Percentiles rank a stretch among this genome's conserved stretches.
Evolutionary conservation across 257 asterid genomes (phyloP).

Genomic region (Rubia yunnanensis): DNA sequence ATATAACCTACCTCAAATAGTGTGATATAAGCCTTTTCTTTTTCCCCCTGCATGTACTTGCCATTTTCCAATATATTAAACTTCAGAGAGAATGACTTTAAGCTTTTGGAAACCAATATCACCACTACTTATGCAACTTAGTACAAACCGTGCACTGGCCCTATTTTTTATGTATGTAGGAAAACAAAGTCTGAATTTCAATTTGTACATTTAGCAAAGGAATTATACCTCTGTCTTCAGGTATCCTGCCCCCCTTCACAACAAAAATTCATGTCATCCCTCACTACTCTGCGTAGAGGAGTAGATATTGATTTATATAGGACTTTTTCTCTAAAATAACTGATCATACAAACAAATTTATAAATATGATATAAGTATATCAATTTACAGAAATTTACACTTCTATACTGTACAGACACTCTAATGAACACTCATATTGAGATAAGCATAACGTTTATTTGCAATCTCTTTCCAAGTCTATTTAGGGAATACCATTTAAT

Average conservation of each 20-base stretch:
- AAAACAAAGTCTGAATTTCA: not conserved
- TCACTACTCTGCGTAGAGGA: not conserved
- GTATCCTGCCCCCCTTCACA: no score
- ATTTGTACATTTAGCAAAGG: not conserved
- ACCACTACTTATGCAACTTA: not conserved
- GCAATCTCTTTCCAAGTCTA: not conserved
- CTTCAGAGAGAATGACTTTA: not conserved
- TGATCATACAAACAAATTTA: no score
- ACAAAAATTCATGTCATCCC: no score
- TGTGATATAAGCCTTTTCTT: no score
- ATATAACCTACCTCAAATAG: not conserved
- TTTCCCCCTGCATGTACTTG: not conserved
- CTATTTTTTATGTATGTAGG: not conserved
- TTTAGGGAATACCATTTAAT: no score
- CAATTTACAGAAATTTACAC: not conserved
- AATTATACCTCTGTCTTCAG: not conserved
- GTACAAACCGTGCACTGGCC: not conserved
- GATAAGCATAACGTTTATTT: not conserved
- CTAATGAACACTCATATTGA: not conserved
- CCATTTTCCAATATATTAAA: not conserved
- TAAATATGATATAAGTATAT: no score
- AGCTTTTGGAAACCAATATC: not conserved
- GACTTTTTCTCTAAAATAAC: no score
- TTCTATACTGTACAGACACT: no score
- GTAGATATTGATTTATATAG: no score